Conservation (phyloP, 306 rosid genomes). For the Gynostemma pentaphyllum region DNA sequence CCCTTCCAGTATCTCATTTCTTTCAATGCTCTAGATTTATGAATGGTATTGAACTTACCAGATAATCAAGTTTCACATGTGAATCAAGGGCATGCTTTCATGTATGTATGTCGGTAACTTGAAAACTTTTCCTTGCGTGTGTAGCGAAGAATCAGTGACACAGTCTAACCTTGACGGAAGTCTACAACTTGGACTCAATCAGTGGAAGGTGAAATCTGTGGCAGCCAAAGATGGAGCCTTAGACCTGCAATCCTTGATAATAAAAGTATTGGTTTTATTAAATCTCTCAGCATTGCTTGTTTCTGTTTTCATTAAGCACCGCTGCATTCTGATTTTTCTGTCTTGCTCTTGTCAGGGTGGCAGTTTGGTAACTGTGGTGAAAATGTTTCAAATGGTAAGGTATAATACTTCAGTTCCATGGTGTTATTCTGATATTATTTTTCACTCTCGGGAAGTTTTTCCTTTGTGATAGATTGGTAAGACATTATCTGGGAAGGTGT, state of each 20-base stretch:
- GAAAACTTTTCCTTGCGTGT: slow-evolving; percentile 18
- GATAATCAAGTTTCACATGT: neutral
- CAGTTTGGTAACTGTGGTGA: slow-evolving; percentile 53
- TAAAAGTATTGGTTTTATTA: slow-evolving; percentile 39
- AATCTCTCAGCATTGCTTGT: slow-evolving; percentile 12
- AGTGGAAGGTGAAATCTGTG: slow-evolving; percentile 54
- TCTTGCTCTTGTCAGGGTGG: slow-evolving; percentile 51
- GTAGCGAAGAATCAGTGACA: slow-evolving; percentile 46
- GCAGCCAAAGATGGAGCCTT: slow-evolving; percentile 44
- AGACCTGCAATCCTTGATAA: slow-evolving; percentile 53
- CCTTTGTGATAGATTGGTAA: slow-evolving; percentile 41
- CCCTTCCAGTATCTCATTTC: neutral
- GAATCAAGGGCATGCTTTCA: neutral
- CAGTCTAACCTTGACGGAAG: slow-evolving; percentile 31
- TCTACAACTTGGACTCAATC: slow-evolving; percentile 65
- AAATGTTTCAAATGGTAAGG: slow-evolving; percentile 68
- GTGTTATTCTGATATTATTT: slow-evolving; percentile 6
- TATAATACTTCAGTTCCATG: slow-evolving; percentile 4
- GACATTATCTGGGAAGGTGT: slow-evolving; percentile 70
- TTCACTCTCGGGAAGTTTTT: slow-evolving; percentile 18
- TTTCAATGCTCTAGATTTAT: neutral
- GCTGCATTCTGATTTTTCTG: neutral
- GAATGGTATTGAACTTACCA: neutral
- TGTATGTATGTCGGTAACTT: slow-evolving; percentile 6
- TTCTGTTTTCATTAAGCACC: slow-evolving; percentile 9